Evolutionary conservation across 805 yeast genomes (phyloP), one percentile per base, ranked within the genome.

Genomic region (Brettanomyces bruxellensis): DNA sequence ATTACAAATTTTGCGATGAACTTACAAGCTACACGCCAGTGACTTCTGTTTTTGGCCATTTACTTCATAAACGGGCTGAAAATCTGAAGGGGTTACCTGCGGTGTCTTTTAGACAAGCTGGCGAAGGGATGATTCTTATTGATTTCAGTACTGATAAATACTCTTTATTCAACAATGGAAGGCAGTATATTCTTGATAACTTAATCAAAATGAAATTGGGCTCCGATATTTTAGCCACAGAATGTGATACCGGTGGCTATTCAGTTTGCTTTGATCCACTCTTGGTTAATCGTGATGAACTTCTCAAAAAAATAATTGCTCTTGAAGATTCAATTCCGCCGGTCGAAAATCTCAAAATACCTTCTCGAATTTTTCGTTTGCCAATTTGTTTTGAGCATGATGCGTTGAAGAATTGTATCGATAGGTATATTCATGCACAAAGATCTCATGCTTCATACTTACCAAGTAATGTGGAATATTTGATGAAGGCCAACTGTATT

Each of bases 371-470:
- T 9, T 60, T 50, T 40, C 53, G 47, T 34, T 44, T 60, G 25
- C 65, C 65, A 3, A 40, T 58, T 28, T 47, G 55, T 40, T 59
- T 60, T 46, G 56, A 59, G 3, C 65, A 60, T 40, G 43, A 46
- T 12, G 54, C 62, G 6, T 48, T 60, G 28, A 47, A 40, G 24
- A 54, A 55, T 34, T 58, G 62, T 41, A 51, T 60, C 22, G 55
- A 53, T 13, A 49, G 65, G 35, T 60, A 60, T 39, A 51, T 50
- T 38, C 61, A 55, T 44, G 51, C 65, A 3, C 63, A 59, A 44
- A 55, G 65, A 49, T 64, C 64, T 6, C 53, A 54, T 55, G 65
- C 65, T n/a, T 51, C 65, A 4, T 61, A 61, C 44, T 48, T 61
- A 28, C 65, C 65, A 38, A 50, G 54, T 38, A 61, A 61, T 37